Evolutionary conservation across 83 land plant species (phyloP).

Genomic region (Picea engelmannii): DNA sequence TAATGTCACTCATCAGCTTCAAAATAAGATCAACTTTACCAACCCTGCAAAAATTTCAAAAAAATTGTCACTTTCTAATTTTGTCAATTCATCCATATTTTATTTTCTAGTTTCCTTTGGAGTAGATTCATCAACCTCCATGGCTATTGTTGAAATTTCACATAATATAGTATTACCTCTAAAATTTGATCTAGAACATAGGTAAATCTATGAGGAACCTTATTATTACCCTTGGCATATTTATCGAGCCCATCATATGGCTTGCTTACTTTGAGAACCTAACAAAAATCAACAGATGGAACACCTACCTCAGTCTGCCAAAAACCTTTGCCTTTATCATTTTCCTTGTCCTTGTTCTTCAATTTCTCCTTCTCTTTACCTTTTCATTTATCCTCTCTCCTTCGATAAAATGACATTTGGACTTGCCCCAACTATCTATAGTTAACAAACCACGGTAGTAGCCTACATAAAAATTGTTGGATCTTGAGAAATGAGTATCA

Average conservation of each 20-base stretch:
- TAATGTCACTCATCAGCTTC: conserved; percentile 82
- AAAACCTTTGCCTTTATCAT: conserved; percentile 20
- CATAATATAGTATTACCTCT: conserved; percentile 67
- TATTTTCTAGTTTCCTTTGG: conserved; percentile 77
- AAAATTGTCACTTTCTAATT: conserved; percentile 23
- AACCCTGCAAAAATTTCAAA: conserved; percentile 66
- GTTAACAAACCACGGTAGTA: conserved; percentile 70
- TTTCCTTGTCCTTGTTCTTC: conserved; percentile 47
- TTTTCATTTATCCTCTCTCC: conserved; percentile 74
- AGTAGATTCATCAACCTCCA: conserved; percentile 80
- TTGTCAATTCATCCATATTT: conserved; percentile 53
- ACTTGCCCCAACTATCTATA: conserved; percentile 72
- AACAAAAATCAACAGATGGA: conserved; percentile 37
- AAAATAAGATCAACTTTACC: conserved; percentile 87
- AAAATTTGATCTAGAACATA: conserved; percentile 86
- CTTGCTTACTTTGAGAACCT: conserved; percentile 49
- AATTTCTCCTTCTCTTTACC: conserved; percentile 19
- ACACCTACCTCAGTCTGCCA: conserved; percentile 25
- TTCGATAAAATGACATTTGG: conserved; percentile 62
- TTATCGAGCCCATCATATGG: conserved; percentile 51
- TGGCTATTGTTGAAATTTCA: conserved; percentile 23
- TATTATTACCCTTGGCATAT: conserved; percentile 58
- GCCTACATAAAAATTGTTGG: conserved; percentile 89
- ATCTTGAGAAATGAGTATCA: conserved; percentile 87
- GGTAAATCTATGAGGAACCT: conserved; percentile 74